Conservation (phyloP, 108 stramenopile species). For the Pseudonitzschia pungens region DNA sequence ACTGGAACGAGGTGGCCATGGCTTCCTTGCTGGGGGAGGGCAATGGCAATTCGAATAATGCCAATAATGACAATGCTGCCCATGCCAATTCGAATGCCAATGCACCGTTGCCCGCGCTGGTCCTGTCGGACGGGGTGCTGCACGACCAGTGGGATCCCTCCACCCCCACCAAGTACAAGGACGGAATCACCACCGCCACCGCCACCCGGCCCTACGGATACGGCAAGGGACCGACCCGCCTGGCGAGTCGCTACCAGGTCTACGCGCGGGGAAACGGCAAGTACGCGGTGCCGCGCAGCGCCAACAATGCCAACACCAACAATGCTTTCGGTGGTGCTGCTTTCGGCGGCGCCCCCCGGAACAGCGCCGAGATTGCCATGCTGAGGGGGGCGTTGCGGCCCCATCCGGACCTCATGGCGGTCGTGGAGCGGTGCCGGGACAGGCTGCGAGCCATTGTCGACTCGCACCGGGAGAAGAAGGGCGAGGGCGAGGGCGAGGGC, state of each 20-base stretch:
- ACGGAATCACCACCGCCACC: neutral
- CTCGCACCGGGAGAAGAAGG: neutral
- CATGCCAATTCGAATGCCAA: neutral
- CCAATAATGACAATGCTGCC: neutral
- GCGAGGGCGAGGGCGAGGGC: too few relatives aligned
- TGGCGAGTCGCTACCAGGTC: neutral
- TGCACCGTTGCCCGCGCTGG: slow-evolving; percentile 17
- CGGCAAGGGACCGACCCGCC: neutral
- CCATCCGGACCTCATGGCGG: slow-evolving; percentile 22
- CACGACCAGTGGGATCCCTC: slow-evolving; percentile 25
- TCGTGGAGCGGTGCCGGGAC: neutral
- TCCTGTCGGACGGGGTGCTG: slow-evolving; percentile 14
- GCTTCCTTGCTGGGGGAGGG: too few relatives aligned
- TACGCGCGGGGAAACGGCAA: slow-evolving; percentile 2
- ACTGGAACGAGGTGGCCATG: slow-evolving; percentile 36
- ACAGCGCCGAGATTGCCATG: slow-evolving; percentile 34
- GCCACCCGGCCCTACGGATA: slow-evolving; percentile 2
- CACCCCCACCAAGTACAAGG: neutral
- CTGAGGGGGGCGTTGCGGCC: slow-evolving; percentile 30
- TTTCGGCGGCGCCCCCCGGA: neutral
- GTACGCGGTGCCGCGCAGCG: neutral
- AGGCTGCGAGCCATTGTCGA: neutral
- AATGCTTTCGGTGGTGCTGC: neutral
- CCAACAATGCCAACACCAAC: too few relatives aligned
- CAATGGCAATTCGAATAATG: too few relatives aligned